Percentiles rank a stretch among this genome's conserved stretches.
These are phyloP conservation scores for Ceratocystis lukuohia DNA, from an alignment of 2,329 filamentous ascomycete species.

Conservation along the genomic window DNA sequence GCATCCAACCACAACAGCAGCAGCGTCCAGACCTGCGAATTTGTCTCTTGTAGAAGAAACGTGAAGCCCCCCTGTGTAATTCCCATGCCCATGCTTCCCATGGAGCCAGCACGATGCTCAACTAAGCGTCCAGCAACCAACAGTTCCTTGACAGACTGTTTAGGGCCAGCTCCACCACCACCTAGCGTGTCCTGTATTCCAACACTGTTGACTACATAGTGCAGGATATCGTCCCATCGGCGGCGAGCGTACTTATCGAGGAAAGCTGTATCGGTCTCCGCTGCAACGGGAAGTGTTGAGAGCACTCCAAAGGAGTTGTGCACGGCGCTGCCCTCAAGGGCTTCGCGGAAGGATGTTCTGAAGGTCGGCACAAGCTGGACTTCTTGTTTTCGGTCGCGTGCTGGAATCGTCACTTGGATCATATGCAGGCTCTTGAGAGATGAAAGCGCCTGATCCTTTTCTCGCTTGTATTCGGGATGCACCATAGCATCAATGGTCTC, in stretches of 20 bases:
- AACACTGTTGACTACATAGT: constrained; percentile 80
- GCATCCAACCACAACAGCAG: constrained; percentile 87
- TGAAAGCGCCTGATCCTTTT: constrained; percentile 66
- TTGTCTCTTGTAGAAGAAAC: constrained; percentile 86
- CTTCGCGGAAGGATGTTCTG: constrained; percentile 66
- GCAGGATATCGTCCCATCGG: constrained; percentile 92
- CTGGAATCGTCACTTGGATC: constrained; percentile 49
- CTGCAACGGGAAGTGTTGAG: constrained; percentile 48
- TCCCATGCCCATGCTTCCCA: constrained; percentile 49
- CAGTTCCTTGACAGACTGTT: constrained; percentile 70
- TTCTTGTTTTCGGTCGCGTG: constrained; percentile 51
- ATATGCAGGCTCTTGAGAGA: constrained; percentile 81
- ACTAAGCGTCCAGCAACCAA: constrained; percentile 72
- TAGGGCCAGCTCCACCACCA: constrained; percentile 42
- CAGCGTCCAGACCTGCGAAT: constrained; percentile 93
- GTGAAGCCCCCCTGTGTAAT: constrained; percentile 93
- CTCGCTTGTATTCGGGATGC: constrained; percentile 44
- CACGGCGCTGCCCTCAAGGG: constrained; percentile 72
- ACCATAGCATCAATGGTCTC: constrained; percentile 78
- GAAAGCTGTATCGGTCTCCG: constrained; percentile 53
- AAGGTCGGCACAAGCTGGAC: constrained; percentile 74
- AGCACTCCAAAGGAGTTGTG: constrained; percentile 87
- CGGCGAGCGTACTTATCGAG: constrained; percentile 74
- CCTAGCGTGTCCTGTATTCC: constrained; percentile 34
- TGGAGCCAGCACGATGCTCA: constrained; percentile 35